phyloP scores from a whole-genome alignment of 2,329 filamentous ascomycete genomes.

The Penicillium sp. region DNA sequence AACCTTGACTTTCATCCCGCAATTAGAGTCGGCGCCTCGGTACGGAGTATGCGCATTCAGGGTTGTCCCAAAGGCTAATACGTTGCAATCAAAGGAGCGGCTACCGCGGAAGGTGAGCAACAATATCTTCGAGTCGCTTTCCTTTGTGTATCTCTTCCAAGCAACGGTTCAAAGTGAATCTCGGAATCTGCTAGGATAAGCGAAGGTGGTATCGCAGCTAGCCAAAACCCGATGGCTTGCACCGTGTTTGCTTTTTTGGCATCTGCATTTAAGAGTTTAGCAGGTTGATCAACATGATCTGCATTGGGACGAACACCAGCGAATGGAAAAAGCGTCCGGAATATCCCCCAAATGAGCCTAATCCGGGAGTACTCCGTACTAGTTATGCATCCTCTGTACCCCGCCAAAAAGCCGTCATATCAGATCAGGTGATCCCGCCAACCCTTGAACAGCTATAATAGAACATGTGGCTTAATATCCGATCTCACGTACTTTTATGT shows the following conservation, averaged over 20 bases:
- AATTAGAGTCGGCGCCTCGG: conserved; percentile 1
- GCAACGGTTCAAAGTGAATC: not conserved
- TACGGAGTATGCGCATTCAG: not conserved
- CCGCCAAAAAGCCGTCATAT: conserved; percentile 1
- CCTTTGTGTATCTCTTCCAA: not conserved
- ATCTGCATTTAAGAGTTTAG: conserved; percentile 1
- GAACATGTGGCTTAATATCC: conserved; percentile 1
- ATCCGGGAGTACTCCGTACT: conserved; percentile 7
- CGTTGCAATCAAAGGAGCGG: conserved; percentile 15
- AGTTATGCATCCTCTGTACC: conserved; percentile 2
- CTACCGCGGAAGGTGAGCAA: conserved; percentile 20
- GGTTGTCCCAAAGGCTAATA: conserved; percentile 6
- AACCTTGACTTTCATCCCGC: conserved; percentile 1
- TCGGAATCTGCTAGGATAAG: not conserved
- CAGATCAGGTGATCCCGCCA: conserved; percentile 8
- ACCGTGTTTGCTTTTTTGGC: conserved; percentile 15
- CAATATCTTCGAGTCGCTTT: not conserved
- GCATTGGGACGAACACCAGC: conserved; percentile 12
- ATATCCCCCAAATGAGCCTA: conserved; percentile 11
- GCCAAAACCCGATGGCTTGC: not conserved
- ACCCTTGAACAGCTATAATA: not conserved
- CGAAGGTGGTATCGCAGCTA: conserved; percentile 1
- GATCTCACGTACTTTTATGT: not conserved
- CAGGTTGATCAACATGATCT: conserved; percentile 23
- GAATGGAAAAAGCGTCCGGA: conserved; percentile 2